These are phyloP conservation scores for Yamadazyma diddensiae DNA, from an alignment of 1,139 yeast species.

Conservation along the genomic window DNA sequence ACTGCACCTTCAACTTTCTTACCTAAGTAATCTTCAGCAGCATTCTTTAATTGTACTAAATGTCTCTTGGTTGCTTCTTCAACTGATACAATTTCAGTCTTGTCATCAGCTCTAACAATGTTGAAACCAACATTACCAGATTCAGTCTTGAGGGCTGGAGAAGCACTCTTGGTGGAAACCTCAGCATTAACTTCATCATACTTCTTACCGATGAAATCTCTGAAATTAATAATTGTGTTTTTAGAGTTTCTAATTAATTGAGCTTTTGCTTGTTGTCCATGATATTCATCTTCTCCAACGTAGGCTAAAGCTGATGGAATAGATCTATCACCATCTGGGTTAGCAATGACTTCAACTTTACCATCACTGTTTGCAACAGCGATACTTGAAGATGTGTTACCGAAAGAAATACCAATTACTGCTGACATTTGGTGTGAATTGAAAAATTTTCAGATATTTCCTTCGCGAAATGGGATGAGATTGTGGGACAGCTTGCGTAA, in stretches of 20 bases:
- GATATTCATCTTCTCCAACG: slow-evolving; percentile 93
- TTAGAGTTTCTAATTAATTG: slow-evolving; percentile 88
- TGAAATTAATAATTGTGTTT: slow-evolving; percentile 86
- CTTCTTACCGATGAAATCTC: slow-evolving; percentile 83
- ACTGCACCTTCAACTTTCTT: slow-evolving; percentile 78
- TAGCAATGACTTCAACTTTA: slow-evolving; percentile 94
- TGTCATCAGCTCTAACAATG: slow-evolving; percentile 48
- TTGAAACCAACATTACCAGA: slow-evolving; percentile 72
- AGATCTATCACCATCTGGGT: slow-evolving; percentile 98
- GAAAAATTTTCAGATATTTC: slow-evolving; percentile 8
- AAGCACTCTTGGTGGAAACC: slow-evolving; percentile 62
- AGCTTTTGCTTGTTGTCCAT: slow-evolving; percentile 93
- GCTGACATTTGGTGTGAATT: slow-evolving; percentile 32
- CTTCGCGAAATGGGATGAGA: slow-evolving; percentile 1
- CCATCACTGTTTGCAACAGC: slow-evolving; percentile 88
- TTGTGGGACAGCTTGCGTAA: too few species aligned
- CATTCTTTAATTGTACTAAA: slow-evolving; percentile 72
- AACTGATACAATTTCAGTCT: slow-evolving; percentile 52
- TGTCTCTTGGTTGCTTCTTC: slow-evolving; percentile 85
- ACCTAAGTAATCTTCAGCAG: slow-evolving; percentile 94
- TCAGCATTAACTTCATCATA: slow-evolving; percentile 64
- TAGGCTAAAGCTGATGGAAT: slow-evolving; percentile 92
- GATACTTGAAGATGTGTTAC: slow-evolving; percentile 93
- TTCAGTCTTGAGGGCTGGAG: slow-evolving; percentile 65
- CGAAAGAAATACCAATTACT: slow-evolving; percentile 93